phyloP scores from a whole-genome alignment of 202 grass and related monocot genomes.

The Schoenoplectus triqueter region DNA sequence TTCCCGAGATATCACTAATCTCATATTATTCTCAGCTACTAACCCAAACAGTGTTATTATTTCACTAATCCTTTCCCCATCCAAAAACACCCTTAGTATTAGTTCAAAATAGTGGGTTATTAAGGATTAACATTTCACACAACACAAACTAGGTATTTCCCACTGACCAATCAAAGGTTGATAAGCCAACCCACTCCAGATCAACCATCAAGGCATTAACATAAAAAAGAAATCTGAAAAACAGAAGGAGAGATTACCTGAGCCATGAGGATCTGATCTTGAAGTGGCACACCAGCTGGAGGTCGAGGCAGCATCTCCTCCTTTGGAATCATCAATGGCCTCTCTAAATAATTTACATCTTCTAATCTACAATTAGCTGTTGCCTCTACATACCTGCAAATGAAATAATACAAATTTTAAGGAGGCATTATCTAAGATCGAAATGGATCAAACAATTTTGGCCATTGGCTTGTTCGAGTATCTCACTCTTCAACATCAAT shows the following conservation, averaged over 20 bases:
- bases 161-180: neutral
- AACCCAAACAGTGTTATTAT: too few relatives aligned
- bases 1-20: too few relatives aligned
- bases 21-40: too few relatives aligned
- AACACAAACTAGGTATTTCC: neutral
- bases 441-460: slow-evolving; percentile 6
- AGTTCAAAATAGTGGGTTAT: neutral
- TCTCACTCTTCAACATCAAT: neutral
- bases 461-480: neutral
- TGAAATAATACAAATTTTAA: neutral
- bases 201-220: neutral
- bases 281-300: neutral
- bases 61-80: too few relatives aligned
- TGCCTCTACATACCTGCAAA: slow-evolving; percentile 59
- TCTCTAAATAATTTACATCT: slow-evolving; percentile 74
- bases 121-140: neutral
- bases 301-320: slow-evolving; percentile 54
- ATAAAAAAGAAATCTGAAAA: neutral
- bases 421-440: neutral
- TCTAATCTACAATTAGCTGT: slow-evolving; percentile 57
- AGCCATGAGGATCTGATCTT: slow-evolving; percentile 41
- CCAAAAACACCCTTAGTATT: neutral
- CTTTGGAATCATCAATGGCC: slow-evolving; percentile 73
- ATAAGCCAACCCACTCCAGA: neutral
- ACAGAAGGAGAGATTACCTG: slow-evolving; percentile 22